Evolutionary conservation across 495 filamentous ascomycete genomes (phyloP), one percentile per base, ranked within the genome.

Genomic region (Talaromyces nanjingensis): DNA sequence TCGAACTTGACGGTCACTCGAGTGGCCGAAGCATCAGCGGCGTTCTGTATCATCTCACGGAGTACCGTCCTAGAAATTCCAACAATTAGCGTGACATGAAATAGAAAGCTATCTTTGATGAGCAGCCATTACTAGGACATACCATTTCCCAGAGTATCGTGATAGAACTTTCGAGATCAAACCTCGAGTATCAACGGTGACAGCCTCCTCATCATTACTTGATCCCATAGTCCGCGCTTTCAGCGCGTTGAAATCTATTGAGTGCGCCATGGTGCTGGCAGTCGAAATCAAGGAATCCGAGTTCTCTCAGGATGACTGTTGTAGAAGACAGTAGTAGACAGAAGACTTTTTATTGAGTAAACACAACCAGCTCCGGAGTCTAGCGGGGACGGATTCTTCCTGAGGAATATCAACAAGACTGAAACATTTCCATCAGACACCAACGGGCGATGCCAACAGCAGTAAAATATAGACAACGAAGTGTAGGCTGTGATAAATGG

Each of bases 151-250:
- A 8, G 92, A 94, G 74, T 98, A 98, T 64, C 94, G 79, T 18
- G 94, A 93, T 47, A 98, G 83, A 1, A 98, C 92, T 76, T 99
- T 99, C 74, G 97, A 96, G 65, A 99, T 97, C 67, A 99, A 78
- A 31, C 93, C 96, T 68, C 96, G 81, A 25, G 94, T 99, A 71
- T 99, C 96, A 62, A 98, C 96, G 0, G 96, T 99, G 39, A 99
- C 96, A n/a, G 94, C 96, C 72, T 97, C 93, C 69, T 97, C 94
- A 64, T 94, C 91, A 57, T 89, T 87, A 31, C 91, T 89, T 52
- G 91, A 87, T 52, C 83, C 86, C 81, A 98, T 83, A 16, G 94
- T 93, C 71, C 89, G 90, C 60, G 92, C 91, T 65, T 90, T 88
- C 55, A 98, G 82, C 66, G 87, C 86, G 69, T 88, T 87, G 71